phyloP scores from a whole-genome alignment of 1,139 yeast species.

The Protomyces pachydermus region DNA sequence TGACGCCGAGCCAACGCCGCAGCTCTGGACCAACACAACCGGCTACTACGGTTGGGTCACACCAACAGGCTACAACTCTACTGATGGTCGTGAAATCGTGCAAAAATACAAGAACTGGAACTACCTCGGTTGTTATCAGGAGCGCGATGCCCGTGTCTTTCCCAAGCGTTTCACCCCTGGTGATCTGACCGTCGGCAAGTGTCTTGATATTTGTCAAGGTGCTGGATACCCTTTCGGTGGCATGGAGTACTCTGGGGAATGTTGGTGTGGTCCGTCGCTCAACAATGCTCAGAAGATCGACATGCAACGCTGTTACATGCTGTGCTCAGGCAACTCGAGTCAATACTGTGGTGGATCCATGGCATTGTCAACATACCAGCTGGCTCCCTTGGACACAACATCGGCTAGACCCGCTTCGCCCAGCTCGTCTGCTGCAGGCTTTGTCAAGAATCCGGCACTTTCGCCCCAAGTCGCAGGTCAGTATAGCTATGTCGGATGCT shows the following conservation, averaged over 20 bases:
- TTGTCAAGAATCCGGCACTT: not conserved
- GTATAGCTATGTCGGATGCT: conserved; percentile 10
- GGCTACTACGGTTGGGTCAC: conserved; percentile 7
- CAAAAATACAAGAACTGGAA: conserved; percentile 4
- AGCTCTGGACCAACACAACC: conserved; percentile 9
- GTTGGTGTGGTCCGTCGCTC: conserved; percentile 22
- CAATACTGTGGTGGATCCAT: conserved; percentile 13
- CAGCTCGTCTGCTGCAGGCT: not conserved
- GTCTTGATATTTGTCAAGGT: conserved; percentile 3
- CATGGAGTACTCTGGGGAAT: conserved; percentile 21
- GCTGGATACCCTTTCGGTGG: conserved; percentile 18
- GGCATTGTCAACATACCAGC: conserved; percentile 1
- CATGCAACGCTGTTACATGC: conserved; percentile 5
- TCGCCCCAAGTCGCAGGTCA: not conserved
- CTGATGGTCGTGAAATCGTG: not conserved
- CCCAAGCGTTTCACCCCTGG: not conserved
- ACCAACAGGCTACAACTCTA: conserved; percentile 6
- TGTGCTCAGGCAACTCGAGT: conserved; percentile 21
- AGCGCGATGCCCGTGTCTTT: not conserved
- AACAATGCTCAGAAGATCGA: not conserved
- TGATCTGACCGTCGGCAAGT: not conserved
- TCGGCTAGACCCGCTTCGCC: conserved; percentile 1
- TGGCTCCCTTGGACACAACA: not conserved
- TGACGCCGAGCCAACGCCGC: not conserved
- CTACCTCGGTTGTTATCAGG: conserved; percentile 16